Conservation (phyloP, 1,284 basidiomycete genomes). For the Wolfiporia cocos region DNA sequence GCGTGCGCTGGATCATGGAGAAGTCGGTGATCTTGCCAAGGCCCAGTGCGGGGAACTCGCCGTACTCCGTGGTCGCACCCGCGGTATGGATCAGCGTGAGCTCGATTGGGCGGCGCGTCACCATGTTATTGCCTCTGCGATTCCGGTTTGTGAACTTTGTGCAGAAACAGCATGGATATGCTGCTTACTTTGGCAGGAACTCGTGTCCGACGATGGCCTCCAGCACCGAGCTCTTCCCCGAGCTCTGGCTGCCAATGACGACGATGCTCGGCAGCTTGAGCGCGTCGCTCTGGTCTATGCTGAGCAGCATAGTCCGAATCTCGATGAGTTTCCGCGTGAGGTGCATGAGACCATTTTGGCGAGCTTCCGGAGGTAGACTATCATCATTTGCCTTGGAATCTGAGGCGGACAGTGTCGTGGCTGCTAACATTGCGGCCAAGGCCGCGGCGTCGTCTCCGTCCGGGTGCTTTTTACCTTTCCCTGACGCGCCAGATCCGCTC, state of each 20-base stretch:
- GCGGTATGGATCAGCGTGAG: conserved; percentile 94
- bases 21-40: conserved; percentile 89
- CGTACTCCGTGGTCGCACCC: conserved; percentile 69
- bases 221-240: conserved; percentile 95
- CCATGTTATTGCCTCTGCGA: conserved; percentile 95
- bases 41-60: conserved; percentile 90
- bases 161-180: too few relatives aligned
- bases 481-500: conserved; percentile 17
- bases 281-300: conserved; percentile 92
- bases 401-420: conserved; percentile 67
- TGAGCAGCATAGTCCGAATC: conserved; percentile 88
- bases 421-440: conserved; percentile 68
- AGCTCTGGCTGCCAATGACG: conserved; percentile 97
- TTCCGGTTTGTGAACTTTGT: too few relatives aligned
- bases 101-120: conserved; percentile 96
- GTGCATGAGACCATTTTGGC: conserved; percentile 79
- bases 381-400: conserved; percentile 46
- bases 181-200: conserved; percentile 91
- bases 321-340: conserved; percentile 95
- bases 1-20: conserved; percentile 82
- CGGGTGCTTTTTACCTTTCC: conserved; percentile 37
- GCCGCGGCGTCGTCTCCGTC: conserved; percentile 48
- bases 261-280: conserved; percentile 96
- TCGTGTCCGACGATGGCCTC: conserved; percentile 98
- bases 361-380: conserved; percentile 26